phyloP scores from a whole-genome alignment of 768 basidiomycete species.

The Mycena latifolia region DNA sequence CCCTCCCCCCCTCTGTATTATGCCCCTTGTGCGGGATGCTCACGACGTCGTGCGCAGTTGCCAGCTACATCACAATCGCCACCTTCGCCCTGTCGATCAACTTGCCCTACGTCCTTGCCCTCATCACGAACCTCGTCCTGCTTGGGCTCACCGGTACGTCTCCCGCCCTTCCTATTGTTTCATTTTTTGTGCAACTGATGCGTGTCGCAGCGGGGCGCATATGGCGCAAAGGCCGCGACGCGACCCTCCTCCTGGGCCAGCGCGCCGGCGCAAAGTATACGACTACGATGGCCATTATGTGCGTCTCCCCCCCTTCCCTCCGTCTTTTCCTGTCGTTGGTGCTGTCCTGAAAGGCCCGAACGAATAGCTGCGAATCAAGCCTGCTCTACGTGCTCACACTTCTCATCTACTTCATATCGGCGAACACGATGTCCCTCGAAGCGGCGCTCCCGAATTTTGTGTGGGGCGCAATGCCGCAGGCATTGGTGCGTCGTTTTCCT shows the following conservation, averaged over 20 bases:
- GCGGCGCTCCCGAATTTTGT: neutral
- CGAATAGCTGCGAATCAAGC: slow-evolving; percentile 26
- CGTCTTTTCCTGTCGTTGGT: too few species aligned
- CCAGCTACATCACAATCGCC: neutral
- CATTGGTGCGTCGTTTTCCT: slow-evolving; percentile 9
- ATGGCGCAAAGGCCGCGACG: slow-evolving; percentile 6
- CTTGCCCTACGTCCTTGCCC: neutral
- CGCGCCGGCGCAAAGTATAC: neutral
- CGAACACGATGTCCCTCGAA: neutral
- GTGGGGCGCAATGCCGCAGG: slow-evolving; percentile 8
- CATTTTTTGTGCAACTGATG: too few species aligned
- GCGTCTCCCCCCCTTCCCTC: neutral
- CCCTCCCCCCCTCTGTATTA: neutral
- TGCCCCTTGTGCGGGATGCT: too few species aligned
- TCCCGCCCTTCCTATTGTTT: too few species aligned
- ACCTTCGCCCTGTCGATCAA: too few species aligned
- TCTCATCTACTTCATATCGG: slow-evolving; percentile 2
- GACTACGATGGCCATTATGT: slow-evolving; percentile 2
- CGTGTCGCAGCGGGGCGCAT: slow-evolving; percentile 10
- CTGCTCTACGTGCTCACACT: slow-evolving; percentile 7
- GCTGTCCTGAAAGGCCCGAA: too few species aligned
- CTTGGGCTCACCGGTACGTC: slow-evolving; percentile 6
- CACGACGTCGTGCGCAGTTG: neutral
- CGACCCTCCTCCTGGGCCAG: neutral
- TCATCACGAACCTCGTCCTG: slow-evolving; percentile 7